These are phyloP conservation scores for Paratinospora sagittata DNA, from an alignment of 164 flowering plant genomes.

Conservation along the genomic window DNA sequence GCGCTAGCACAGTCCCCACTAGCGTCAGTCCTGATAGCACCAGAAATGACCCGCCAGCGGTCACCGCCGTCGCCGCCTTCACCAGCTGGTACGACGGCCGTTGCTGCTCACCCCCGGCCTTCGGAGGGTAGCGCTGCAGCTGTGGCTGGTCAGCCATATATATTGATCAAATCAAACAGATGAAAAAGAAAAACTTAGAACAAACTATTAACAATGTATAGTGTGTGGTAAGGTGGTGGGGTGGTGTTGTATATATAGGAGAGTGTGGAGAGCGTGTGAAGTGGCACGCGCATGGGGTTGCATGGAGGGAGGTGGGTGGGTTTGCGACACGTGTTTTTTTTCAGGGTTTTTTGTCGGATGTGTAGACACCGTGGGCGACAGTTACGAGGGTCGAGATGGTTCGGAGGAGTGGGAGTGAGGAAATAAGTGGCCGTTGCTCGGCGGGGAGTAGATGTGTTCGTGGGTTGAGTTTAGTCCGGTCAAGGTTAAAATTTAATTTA, in stretches of 20 bases:
- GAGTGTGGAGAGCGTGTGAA: neutral
- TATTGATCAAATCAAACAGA: neutral
- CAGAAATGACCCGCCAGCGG: constrained; percentile 19
- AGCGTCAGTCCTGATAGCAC: constrained; percentile 23
- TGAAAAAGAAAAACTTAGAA: neutral
- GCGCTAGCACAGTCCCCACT: constrained; percentile 19
- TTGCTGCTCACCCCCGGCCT: neutral
- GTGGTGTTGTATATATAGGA: neutral
- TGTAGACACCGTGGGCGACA: too few species aligned
- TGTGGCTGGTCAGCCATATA: constrained; percentile 9
- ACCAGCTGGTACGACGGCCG: constrained; percentile 8
- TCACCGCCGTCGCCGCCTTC: constrained; percentile 21
- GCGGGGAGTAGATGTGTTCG: too few species aligned
- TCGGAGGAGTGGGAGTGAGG: too few species aligned
- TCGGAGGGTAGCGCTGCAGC: too few species aligned
- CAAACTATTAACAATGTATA: too few species aligned
- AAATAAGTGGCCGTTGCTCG: too few species aligned
- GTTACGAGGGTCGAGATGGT: too few species aligned
- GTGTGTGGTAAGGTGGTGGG: neutral
- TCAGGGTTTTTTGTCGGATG: too few species aligned
- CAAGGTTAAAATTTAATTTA: too few species aligned
- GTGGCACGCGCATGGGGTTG: neutral
- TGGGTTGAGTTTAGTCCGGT: too few species aligned
- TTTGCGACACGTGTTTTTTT: too few species aligned
- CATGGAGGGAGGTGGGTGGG: too few species aligned